Evolutionary conservation across 306 rosid species (phyloP).

Genomic region (Lathyrus aphaca): DNA sequence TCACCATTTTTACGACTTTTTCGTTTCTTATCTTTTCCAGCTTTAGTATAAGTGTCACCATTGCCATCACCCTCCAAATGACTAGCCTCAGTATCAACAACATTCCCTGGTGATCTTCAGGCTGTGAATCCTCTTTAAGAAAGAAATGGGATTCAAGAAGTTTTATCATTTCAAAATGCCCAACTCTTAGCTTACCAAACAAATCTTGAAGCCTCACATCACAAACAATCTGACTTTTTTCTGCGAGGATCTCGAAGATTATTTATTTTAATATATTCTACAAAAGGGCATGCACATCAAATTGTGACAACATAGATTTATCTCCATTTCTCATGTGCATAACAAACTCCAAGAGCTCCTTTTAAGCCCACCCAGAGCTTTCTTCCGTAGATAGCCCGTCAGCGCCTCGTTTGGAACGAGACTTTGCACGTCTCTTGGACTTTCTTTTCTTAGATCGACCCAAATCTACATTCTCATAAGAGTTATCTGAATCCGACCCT

Average conservation of each 20-base stretch:
- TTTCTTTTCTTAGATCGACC: constrained; percentile 66
- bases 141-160: constrained; percentile 97
- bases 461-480: constrained; percentile 59
- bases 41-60: constrained; percentile 54
- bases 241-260: constrained; percentile 96
- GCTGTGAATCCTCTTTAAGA: constrained; percentile 76
- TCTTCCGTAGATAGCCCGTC: constrained; percentile 54
- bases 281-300: constrained; percentile 97
- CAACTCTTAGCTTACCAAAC: constrained; percentile 98
- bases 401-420: constrained; percentile 55
- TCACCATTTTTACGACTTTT: constrained; percentile 77
- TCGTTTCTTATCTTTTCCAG: constrained; percentile 80
- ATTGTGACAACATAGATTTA: constrained; percentile 78
- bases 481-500: constrained; percentile 74
- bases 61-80: constrained; percentile 83
- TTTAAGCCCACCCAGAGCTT: constrained; percentile 80
- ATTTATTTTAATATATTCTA: constrained; percentile 92
- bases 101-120: constrained; percentile 83
- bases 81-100: constrained; percentile 80
- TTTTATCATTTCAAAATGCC: constrained; percentile 99
- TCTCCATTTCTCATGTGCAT: constrained; percentile 96
- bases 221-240: constrained; percentile 92
- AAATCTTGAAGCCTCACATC: constrained; percentile 84
- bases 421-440: constrained; percentile 63
- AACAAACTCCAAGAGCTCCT: constrained; percentile 95